These are phyloP conservation scores for Biscogniauxia marginata DNA, from an alignment of 2,329 filamentous ascomycete species.

Conservation along the genomic window DNA sequence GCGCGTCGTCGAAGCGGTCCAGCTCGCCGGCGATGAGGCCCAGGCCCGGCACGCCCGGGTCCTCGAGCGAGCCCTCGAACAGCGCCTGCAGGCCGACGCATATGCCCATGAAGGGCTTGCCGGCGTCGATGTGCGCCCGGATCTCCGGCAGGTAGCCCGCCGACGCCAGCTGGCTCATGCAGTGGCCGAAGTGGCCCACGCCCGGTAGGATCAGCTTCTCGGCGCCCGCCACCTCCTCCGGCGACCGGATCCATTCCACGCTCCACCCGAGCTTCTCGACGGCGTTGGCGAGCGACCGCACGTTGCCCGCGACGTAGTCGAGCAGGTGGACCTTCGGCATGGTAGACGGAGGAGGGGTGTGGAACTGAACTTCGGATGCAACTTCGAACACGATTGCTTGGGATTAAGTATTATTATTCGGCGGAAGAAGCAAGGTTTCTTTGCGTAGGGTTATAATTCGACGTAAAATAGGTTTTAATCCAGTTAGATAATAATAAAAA, in stretches of 20 bases:
- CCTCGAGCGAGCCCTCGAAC: constrained; percentile 83
- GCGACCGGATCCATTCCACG: constrained; percentile 86
- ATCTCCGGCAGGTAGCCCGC: constrained; percentile 85
- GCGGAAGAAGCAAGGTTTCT: background rate
- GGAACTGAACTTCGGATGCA: background rate
- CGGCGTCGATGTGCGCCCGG: constrained; percentile 75
- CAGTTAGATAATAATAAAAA: no score
- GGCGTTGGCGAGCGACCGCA: constrained; percentile 93
- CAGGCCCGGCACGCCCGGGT: constrained; percentile 68
- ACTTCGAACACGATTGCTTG: no score
- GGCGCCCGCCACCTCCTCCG: constrained; percentile 79
- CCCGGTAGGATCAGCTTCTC: constrained; percentile 96
- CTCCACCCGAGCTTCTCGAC: constrained; percentile 94
- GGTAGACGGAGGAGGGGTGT: constrained; percentile 26
- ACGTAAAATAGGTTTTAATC: no score
- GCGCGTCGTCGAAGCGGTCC: constrained; percentile 70
- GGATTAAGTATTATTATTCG: background rate
- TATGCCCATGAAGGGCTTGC: constrained; percentile 98
- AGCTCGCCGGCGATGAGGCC: constrained; percentile 71
- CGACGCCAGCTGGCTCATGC: constrained; percentile 76
- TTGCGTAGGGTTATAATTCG: no score
- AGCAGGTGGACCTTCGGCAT: constrained; percentile 78
- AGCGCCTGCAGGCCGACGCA: constrained; percentile 92
- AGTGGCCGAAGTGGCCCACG: constrained; percentile 97
- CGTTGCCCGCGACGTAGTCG: constrained; percentile 94